Conservation (phyloP, 2,329 filamentous ascomycete genomes). For the Leptographium flavum region DNA sequence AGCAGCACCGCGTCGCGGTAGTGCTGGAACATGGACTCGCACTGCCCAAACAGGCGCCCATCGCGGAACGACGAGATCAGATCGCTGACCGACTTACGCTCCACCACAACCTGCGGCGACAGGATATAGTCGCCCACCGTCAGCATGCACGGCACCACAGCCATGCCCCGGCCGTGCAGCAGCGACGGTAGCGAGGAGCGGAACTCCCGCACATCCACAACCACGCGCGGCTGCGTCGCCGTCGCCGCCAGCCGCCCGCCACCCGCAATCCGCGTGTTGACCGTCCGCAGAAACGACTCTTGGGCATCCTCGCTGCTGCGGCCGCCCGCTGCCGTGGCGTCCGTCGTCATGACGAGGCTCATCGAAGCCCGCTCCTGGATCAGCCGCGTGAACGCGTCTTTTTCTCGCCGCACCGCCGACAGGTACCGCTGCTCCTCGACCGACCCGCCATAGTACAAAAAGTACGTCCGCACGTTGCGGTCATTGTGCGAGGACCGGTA, state of each 20-base stretch:
- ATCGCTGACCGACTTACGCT: constrained; percentile 87
- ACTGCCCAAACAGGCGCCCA: constrained; percentile 81
- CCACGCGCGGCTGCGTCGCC: constrained; percentile 73
- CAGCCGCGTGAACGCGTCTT: constrained; percentile 86
- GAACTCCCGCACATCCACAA: constrained; percentile 94
- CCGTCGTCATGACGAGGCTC: constrained; percentile 72
- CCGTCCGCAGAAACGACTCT: constrained; percentile 81
- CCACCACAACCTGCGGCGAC: constrained; percentile 79
- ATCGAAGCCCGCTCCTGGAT: constrained; percentile 91
- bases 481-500: constrained; percentile 90
- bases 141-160: constrained; percentile 85
- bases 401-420: constrained; percentile 79
- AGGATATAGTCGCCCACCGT: constrained; percentile 95
- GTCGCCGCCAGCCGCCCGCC: constrained; percentile 76
- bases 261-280: constrained; percentile 93
- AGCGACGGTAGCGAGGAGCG: constrained; percentile 83
- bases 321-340: constrained; percentile 26
- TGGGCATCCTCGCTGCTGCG: constrained; percentile 68
- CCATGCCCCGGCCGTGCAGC: constrained; percentile 75
- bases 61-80: constrained; percentile 85
- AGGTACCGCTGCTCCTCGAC: constrained; percentile 94
- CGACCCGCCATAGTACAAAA: constrained; percentile 88
- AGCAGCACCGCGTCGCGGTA: constrained; percentile 84
- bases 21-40: constrained; percentile 85
- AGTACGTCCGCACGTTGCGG: constrained; percentile 82